phyloP scores from a whole-genome alignment of 2,329 filamentous ascomycete genomes.

The Cordyceps cicadae region DNA sequence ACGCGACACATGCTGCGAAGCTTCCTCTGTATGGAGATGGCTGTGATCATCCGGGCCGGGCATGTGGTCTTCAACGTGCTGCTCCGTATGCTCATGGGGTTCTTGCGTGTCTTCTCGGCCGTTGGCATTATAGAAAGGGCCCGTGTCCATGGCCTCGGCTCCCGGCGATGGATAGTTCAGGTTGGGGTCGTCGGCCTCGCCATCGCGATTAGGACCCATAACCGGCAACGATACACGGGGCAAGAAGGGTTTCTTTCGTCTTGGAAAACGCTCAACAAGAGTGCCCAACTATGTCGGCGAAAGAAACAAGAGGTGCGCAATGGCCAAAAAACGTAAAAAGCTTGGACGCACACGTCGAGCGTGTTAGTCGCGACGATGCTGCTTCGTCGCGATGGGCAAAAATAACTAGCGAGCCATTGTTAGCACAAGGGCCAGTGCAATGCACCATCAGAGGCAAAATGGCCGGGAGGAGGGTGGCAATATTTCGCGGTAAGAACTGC shows the following conservation, averaged over 20 bases:
- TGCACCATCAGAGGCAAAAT: not conserved
- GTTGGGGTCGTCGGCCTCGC: conserved; percentile 27
- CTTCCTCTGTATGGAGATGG: conserved; percentile 24
- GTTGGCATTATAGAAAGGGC: conserved; percentile 36
- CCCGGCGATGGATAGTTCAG: conserved; percentile 40
- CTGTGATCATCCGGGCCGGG: conserved; percentile 19
- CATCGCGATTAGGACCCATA: conserved; percentile 29
- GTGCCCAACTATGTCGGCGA: not conserved
- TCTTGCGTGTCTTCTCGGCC: conserved; percentile 26
- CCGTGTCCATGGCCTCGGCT: conserved; percentile 34
- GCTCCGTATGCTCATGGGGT: conserved; percentile 20
- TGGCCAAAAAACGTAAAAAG: not conserved
- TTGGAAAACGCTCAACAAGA: not conserved
- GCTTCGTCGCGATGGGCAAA: conserved; percentile 4
- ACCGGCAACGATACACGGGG: conserved; percentile 1
- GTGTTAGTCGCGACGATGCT: conserved; percentile 5
- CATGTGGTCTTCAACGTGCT: conserved; percentile 7
- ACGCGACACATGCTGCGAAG: conserved; percentile 32
- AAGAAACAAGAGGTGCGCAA: not conserved
- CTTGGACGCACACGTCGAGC: conserved; percentile 1
- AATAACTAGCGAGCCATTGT: conserved; percentile 8
- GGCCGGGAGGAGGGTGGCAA: not conserved
- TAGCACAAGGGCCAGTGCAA: conserved; percentile 2
- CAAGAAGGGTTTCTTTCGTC: not conserved
- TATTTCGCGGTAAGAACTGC: not conserved